These are phyloP conservation scores for Podospora anserina DNA, from an alignment of 495 filamentous ascomycete species.

Conservation along the genomic window DNA sequence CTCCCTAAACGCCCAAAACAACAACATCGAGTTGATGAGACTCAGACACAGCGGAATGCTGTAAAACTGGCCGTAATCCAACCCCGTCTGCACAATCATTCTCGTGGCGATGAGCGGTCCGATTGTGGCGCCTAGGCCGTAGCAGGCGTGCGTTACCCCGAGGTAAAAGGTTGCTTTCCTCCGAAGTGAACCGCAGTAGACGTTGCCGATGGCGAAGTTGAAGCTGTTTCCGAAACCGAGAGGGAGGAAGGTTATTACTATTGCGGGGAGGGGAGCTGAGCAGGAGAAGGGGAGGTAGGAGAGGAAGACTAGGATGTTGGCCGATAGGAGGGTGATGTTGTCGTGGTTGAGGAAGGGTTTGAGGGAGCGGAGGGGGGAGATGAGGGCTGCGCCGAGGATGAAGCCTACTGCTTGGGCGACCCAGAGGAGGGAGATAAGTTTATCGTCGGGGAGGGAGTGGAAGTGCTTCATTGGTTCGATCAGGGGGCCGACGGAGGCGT, in stretches of 20 bases:
- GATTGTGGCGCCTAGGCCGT: constrained; percentile 69
- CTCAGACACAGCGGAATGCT: constrained; percentile 52
- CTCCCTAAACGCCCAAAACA: constrained; percentile 58
- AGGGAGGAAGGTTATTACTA: constrained; percentile 63
- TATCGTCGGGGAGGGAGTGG: constrained; percentile 10
- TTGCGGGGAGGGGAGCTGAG: constrained; percentile 64
- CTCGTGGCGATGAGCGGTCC: constrained; percentile 69
- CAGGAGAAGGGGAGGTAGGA: constrained; percentile 63
- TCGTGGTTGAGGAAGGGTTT: constrained; percentile 56
- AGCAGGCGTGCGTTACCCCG: constrained; percentile 63
- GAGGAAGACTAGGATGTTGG: constrained; percentile 46
- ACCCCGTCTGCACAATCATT: constrained; percentile 47
- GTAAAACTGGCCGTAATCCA: constrained; percentile 61
- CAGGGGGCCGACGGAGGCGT: constrained; percentile 66
- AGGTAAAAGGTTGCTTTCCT: constrained; percentile 57
- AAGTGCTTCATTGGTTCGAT: constrained; percentile 65
- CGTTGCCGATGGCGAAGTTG: constrained; percentile 68
- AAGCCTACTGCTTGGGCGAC: constrained; percentile 75
- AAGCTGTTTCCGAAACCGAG: constrained; percentile 65
- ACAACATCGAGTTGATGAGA: constrained; percentile 46
- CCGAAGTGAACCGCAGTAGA: constrained; percentile 69
- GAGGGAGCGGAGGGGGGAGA: constrained; percentile 40
- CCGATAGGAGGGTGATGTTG: constrained; percentile 56
- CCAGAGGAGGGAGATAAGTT: constrained; percentile 73
- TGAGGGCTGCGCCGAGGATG: constrained; percentile 64